A percentile compares a stretch with the other conserved stretches of the same genome.
Conservation (phyloP, 2,329 filamentous ascomycete genomes). For the Paradendryphiella salina region DNA sequence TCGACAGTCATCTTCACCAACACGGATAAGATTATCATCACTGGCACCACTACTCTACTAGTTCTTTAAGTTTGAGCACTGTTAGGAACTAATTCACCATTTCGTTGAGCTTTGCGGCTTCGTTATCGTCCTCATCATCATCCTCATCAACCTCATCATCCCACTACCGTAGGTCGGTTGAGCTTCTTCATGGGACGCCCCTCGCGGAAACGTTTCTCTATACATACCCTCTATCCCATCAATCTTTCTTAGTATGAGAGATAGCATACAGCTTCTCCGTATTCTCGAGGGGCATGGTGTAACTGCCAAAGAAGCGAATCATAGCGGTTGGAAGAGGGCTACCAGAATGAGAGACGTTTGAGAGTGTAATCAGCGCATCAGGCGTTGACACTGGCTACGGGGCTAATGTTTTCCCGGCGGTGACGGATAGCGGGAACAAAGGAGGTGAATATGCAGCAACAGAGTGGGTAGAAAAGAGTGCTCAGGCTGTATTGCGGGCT, state of each 20-base stretch:
- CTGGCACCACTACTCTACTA: neutral
- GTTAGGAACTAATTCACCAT: too few relatives aligned
- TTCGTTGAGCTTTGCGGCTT: too few relatives aligned
- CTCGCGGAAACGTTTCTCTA: constrained; percentile 66
- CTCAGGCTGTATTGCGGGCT: neutral
- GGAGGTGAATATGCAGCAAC: neutral
- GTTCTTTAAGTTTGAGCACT: too few relatives aligned
- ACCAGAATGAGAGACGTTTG: neutral
- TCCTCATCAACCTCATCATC: too few relatives aligned
- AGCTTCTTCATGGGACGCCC: constrained; percentile 76
- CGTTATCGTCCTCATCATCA: too few relatives aligned
- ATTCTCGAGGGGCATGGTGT: constrained; percentile 82
- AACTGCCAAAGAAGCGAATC: constrained; percentile 48
- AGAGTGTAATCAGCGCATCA: constrained; percentile 1
- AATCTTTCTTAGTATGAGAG: constrained; percentile 79
- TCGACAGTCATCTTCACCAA: neutral
- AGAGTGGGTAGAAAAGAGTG: neutral
- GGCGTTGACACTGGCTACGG: constrained; percentile 3
- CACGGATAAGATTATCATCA: neutral
- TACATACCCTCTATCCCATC: constrained; percentile 69
- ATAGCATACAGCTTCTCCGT: constrained; percentile 77
- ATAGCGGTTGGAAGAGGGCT: constrained; percentile 37
- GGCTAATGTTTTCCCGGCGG: neutral
- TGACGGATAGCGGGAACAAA: constrained; percentile 1
- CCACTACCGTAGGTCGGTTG: constrained; percentile 63